Evolutionary conservation across 2,329 filamentous ascomycete genomes (phyloP), one percentile per base, ranked within the genome.

Genomic region (Colletotrichum neosansevieriae): DNA sequence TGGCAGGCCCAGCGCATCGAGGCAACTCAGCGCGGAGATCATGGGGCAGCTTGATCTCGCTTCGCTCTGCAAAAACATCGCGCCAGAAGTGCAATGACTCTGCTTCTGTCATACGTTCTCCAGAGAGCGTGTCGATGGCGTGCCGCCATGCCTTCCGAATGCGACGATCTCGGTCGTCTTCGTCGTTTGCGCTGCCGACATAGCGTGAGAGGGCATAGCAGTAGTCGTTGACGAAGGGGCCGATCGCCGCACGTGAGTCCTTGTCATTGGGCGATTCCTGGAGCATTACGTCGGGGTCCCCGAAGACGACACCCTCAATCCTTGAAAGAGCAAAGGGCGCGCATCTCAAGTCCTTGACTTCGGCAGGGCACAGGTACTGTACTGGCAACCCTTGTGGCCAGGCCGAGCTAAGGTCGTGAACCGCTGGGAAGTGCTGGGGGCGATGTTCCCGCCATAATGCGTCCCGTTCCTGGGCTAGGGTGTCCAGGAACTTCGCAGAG

Each of bases 51-150:
- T 21, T 32, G 2, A 53, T 4, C 1, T 32, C 5, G 21, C 12
- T 44, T 3, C 24, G 10, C 1, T 19, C 11, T 13, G n/a, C 34
- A 4, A 65, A 65, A 1, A 29, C 19, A 4, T 49, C 3, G 6
- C 15, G 9, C 63, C 47, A 65, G n/a, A 60, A 53, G 11, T 29
- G 38, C 6, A 54, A 13, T 13, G 56, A 38, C 19, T 75, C 66
- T 2, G 66, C 66, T n/a, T 68, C 67, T 10, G 72, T 57, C 59
- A 1, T 63, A 29, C 0, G 57, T n/a, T 1, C 0, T 21, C 54
- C 47, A 5, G 24, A 38, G 11, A 65, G 38, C 7, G 42, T 36
- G 4, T 60, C 47, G 2, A 65, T 29, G 3, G 45, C 54, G 32
- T 60, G 63, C 4, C 56, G 38, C 63, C 63, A 65, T 24, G 40